A percentile compares a stretch with the other conserved stretches of the same genome.
Conservation (phyloP, 164 flowering plant genomes). For the Tetracentron sinense region DNA sequence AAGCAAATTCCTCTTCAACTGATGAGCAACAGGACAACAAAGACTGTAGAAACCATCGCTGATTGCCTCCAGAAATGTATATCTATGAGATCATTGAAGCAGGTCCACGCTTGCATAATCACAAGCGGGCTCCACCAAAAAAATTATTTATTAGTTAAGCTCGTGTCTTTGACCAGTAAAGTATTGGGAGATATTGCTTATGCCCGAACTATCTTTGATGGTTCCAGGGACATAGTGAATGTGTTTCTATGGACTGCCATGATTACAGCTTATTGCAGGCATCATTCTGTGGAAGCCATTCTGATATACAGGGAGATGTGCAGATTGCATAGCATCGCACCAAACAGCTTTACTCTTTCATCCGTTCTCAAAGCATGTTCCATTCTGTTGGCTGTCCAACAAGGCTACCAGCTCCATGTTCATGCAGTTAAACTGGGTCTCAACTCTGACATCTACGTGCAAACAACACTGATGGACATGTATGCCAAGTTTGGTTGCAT, state of each 20-base stretch:
- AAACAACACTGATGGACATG: slow-evolving; percentile 15
- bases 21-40: neutral
- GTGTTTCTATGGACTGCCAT: slow-evolving; percentile 19
- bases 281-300: slow-evolving; percentile 16
- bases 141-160: slow-evolving; percentile 12
- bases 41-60: slow-evolving; percentile 6
- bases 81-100: slow-evolving; percentile 11
- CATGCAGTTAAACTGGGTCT: slow-evolving; percentile 12
- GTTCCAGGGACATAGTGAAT: slow-evolving; percentile 7
- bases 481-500: slow-evolving; percentile 15
- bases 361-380: slow-evolving; percentile 19
- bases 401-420: slow-evolving; percentile 10
- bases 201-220: slow-evolving; percentile 14
- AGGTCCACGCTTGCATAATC: slow-evolving; percentile 13
- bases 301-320: slow-evolving; percentile 10
- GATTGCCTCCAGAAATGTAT: slow-evolving; percentile 10
- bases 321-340: slow-evolving; percentile 4
- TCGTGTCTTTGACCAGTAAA: slow-evolving; percentile 10
- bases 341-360: slow-evolving; percentile 15
- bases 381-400: slow-evolving; percentile 5
- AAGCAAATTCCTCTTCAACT: slow-evolving; percentile 6
- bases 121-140: slow-evolving; percentile 8
- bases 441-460: slow-evolving; percentile 12
- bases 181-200: slow-evolving; percentile 10
- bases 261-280: slow-evolving; percentile 12